Base-by-base conservation (phyloP, 306 rosid genomes). In the cucumber (Cucumis sativus) region DNA sequence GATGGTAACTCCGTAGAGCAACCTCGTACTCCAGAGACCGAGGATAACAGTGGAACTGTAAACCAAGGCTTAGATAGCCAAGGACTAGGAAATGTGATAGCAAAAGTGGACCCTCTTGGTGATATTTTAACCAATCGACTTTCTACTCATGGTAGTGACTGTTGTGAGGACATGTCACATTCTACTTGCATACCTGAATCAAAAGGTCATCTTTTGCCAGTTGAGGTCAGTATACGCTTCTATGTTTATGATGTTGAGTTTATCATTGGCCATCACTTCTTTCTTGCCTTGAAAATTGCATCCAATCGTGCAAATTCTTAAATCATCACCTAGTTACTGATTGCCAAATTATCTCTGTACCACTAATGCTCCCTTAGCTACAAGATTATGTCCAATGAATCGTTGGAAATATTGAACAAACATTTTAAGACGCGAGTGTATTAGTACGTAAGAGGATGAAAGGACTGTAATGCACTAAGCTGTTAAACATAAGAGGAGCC, bases 191-290 rank as follows among this genome's bases (percentile, higher is more conserved):
- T 55, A 41, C 83, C 52, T 70, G 81, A 88, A 70, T 77, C 77
- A 81, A 62, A 75, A 64, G 74, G 79, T 25, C 68, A 79, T 81
- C 83, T 80, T 64, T 77, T 69, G 72, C 51, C 80, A 55, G 75
- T 88, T 78, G 88, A 87, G 97, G 99, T 91, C 66, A 85, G 91
- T 78, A 39, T 39, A 18, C 51, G 25, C 33, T 45, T 76, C 65
- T 60, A 20, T 43, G 41, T 28, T 77, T 18, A 64, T 47, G 35
- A 15, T 77, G 37, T 78, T 79, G 17, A 25, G 60, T 30, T 59
- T 80, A 79, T 75, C 40, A 56, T 60, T 81, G 25, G 20, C 18
- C 56, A 66, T 30, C 21, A 67, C 6, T 61, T 65, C 73, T 35
- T 47, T 59, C 63, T 62, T 15, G 62, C 62, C 62, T 30, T 52